phyloP scores from a whole-genome alignment of 1,139 yeast genomes.

The Diutina sp. region DNA sequence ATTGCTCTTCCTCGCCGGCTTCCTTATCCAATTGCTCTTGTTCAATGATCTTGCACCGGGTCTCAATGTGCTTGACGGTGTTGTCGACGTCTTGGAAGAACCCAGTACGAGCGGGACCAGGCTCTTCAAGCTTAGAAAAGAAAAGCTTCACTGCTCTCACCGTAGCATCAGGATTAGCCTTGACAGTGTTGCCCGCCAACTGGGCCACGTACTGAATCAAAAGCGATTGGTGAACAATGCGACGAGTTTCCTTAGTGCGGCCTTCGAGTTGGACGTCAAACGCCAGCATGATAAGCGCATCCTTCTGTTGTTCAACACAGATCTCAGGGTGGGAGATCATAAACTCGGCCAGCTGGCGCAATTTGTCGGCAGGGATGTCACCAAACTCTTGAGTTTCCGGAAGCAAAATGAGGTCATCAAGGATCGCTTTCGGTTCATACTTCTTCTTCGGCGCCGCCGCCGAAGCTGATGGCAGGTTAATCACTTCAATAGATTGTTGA shows the following conservation, averaged over 20 bases:
- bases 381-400: constrained; percentile 46
- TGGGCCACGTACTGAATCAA: constrained; percentile 67
- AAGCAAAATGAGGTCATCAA: constrained; percentile 22
- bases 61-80: constrained; percentile 59
- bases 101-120: constrained; percentile 51
- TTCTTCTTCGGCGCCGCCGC: constrained; percentile 16
- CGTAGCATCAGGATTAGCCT: constrained; percentile 18
- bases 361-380: constrained; percentile 35
- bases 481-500: not conserved
- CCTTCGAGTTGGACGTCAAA: constrained; percentile 70
- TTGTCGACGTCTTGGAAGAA: constrained; percentile 62
- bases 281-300: constrained; percentile 85
- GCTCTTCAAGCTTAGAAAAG: constrained; percentile 45
- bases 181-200: constrained; percentile 25
- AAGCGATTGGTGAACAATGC: constrained; percentile 68
- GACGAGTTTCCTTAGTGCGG: constrained; percentile 38
- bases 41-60: constrained; percentile 57
- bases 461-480: constrained; percentile 5
- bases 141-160: constrained; percentile 55
- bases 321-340: constrained; percentile 53
- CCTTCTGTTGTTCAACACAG: constrained; percentile 76
- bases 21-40: constrained; percentile 25
- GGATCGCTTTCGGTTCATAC: constrained; percentile 9
- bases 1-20: constrained; percentile 51
- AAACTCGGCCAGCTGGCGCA: constrained; percentile 36